A percentile compares a stretch with the other conserved stretches of the same genome.
phyloP scores from a whole-genome alignment of 306 rosid species.

The Cajanus cajan region DNA sequence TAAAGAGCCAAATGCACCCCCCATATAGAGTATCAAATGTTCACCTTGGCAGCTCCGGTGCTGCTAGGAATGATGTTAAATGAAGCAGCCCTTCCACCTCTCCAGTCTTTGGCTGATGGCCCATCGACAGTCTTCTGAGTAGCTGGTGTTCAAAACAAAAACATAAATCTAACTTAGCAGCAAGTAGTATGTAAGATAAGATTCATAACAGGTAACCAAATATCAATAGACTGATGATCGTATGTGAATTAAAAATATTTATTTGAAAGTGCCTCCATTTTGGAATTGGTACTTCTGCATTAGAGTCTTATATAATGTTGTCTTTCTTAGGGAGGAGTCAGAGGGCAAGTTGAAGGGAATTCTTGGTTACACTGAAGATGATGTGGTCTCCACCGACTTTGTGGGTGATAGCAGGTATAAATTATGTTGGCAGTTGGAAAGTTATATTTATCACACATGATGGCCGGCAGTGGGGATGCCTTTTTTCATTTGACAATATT shows the following conservation, averaged over 20 bases:
- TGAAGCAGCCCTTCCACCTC: slow-evolving; percentile 96
- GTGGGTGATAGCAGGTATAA: slow-evolving; percentile 65
- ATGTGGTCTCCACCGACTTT: slow-evolving; percentile 71
- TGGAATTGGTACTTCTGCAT: background rate
- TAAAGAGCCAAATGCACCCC: background rate
- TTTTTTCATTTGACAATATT: background rate
- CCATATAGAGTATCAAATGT: background rate
- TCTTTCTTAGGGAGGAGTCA: slow-evolving; percentile 59
- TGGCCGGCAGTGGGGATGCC: background rate
- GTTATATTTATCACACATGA: background rate
- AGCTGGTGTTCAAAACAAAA: slow-evolving; percentile 42
- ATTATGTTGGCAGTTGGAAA: background rate
- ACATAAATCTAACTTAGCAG: background rate
- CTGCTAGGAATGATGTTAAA: slow-evolving; percentile 96
- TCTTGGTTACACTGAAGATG: slow-evolving; percentile 77
- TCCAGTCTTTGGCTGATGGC: slow-evolving; percentile 87
- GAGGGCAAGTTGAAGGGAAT: slow-evolving; percentile 76
- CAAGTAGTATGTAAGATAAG: too few species aligned
- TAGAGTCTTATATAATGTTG: background rate
- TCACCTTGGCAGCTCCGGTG: slow-evolving; percentile 94
- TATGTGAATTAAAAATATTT: background rate
- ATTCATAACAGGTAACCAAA: background rate
- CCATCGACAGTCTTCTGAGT: slow-evolving; percentile 95
- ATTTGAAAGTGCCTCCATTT: background rate
- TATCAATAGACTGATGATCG: too few species aligned